Percentiles rank a stretch among this genome's conserved stretches.
Conservation (phyloP, 208 protist species). For the Endotrypanum monterogeii region DNA sequence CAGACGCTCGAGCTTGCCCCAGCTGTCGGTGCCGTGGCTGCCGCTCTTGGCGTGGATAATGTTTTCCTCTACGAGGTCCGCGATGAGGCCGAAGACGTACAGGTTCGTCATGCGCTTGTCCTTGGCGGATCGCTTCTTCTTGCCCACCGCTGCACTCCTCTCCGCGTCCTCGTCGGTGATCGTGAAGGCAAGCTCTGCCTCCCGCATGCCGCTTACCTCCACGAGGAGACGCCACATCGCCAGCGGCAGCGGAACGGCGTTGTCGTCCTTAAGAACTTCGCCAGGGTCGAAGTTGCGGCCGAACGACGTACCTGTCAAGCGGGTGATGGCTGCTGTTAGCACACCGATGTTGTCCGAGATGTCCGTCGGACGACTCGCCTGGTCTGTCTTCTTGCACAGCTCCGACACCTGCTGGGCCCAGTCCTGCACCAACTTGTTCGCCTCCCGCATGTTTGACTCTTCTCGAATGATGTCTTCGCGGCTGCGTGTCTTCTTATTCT, state of each 20-base stretch:
- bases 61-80: slow-evolving; percentile 42
- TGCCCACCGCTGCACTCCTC: not conserved
- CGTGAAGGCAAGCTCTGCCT: slow-evolving; percentile 73
- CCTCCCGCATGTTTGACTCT: slow-evolving; percentile 57
- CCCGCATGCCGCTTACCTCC: slow-evolving; percentile 58
- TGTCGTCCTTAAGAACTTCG: slow-evolving; percentile 34
- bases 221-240: slow-evolving; percentile 82
- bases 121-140: slow-evolving; percentile 35
- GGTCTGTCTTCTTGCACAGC: slow-evolving; percentile 55
- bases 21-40: slow-evolving; percentile 24
- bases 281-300: slow-evolving; percentile 70
- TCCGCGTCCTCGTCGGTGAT: slow-evolving; percentile 37
- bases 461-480: slow-evolving; percentile 84
- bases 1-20: slow-evolving; percentile 66
- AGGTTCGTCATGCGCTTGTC: slow-evolving; percentile 29
- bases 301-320: slow-evolving; percentile 42
- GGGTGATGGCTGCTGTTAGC: slow-evolving; percentile 33
- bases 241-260: slow-evolving; percentile 49
- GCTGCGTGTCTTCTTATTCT: slow-evolving; percentile 72
- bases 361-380: slow-evolving; percentile 34
- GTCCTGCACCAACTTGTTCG: slow-evolving; percentile 51
- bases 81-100: slow-evolving; percentile 46
- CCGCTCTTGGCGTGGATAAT: slow-evolving; percentile 34
- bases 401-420: slow-evolving; percentile 51
- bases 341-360: slow-evolving; percentile 38